A percentile compares a stretch with the other conserved stretches of the same genome.
Conservation (phyloP, 2,329 filamentous ascomycete species). For the Thyridium curvatum region DNA sequence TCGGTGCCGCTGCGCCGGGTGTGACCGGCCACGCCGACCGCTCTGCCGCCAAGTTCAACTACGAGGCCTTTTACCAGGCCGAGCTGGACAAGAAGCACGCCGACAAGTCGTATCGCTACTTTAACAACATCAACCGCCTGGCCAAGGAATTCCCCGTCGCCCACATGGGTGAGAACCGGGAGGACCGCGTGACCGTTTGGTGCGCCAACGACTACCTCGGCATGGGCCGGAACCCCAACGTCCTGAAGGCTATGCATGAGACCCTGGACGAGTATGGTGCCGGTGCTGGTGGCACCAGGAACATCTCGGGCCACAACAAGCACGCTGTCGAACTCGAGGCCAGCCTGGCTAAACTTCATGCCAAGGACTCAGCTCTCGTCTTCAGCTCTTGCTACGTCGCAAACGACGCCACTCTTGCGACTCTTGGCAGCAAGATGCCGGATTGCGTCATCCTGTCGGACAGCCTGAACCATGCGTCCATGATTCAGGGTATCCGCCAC, state of each 20-base stretch:
- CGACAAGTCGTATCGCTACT: constrained; percentile 99
- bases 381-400: constrained; percentile 98
- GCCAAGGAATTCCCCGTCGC: constrained; percentile 94
- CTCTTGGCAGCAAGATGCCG: constrained; percentile 91
- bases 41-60: constrained; percentile 67
- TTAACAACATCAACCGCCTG: constrained; percentile 99
- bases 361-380: constrained; percentile 86
- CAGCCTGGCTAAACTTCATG: constrained; percentile 79
- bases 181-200: constrained; percentile 93
- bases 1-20: constrained; percentile 4
- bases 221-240: constrained; percentile 87
- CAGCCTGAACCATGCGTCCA: constrained; percentile 94
- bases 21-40: constrained; percentile 10
- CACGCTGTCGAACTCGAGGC: constrained; percentile 82
- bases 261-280: constrained; percentile 93
- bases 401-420: constrained; percentile 94
- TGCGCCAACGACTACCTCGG: constrained; percentile 99
- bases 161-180: constrained; percentile 69
- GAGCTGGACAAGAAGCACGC: constrained; percentile 99
- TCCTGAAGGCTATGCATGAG: constrained; percentile 87
- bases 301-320: constrained; percentile 96
- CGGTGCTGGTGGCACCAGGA: constrained; percentile 89
- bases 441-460: constrained; percentile 98
- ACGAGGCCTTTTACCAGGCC: constrained; percentile 78
- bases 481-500: constrained; percentile 98